Conservation (phyloP, 2,329 filamentous ascomycete species). For the Chrysosphaeria jannelii region DNA sequence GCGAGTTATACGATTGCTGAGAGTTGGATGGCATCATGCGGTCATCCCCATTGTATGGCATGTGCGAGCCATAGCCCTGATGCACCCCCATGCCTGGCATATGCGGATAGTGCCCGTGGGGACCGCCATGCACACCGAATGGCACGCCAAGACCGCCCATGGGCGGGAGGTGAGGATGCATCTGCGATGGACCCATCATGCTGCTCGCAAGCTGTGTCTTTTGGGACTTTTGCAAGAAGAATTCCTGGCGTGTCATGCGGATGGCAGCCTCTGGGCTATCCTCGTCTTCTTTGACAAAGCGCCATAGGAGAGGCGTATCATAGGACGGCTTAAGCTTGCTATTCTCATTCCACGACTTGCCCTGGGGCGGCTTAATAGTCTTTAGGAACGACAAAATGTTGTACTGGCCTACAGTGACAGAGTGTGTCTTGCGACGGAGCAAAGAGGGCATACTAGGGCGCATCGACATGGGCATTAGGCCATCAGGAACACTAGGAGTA, state of each 20-base stretch:
- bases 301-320: constrained; percentile 66
- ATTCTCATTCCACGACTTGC: constrained; percentile 39
- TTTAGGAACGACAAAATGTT: constrained; percentile 22
- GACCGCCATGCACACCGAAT: too few species aligned
- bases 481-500: constrained; percentile 7
- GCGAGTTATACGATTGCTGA: constrained; percentile 61
- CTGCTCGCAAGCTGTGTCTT: too few species aligned
- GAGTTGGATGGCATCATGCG: constrained; percentile 72
- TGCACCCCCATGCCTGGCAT: constrained; percentile 55
- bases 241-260: constrained; percentile 27
- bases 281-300: constrained; percentile 26
- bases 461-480: constrained; percentile 4
- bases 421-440: constrained; percentile 40
- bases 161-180: too few species aligned
- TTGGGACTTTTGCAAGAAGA: too few species aligned
- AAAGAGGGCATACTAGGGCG: constrained; percentile 7
- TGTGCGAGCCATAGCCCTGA: constrained; percentile 33
- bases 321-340: constrained; percentile 62
- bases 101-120: too few species aligned
- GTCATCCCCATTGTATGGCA: constrained; percentile 39
- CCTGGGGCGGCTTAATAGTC: constrained; percentile 19
- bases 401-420: constrained; percentile 41
- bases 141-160: too few species aligned
- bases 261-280: constrained; percentile 38
- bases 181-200: too few species aligned